A percentile compares a stretch with the other conserved stretches of the same genome.
phyloP scores from a whole-genome alignment of 225 moss, liverwort and hornwort genomes.

The Bryum argenteum region DNA sequence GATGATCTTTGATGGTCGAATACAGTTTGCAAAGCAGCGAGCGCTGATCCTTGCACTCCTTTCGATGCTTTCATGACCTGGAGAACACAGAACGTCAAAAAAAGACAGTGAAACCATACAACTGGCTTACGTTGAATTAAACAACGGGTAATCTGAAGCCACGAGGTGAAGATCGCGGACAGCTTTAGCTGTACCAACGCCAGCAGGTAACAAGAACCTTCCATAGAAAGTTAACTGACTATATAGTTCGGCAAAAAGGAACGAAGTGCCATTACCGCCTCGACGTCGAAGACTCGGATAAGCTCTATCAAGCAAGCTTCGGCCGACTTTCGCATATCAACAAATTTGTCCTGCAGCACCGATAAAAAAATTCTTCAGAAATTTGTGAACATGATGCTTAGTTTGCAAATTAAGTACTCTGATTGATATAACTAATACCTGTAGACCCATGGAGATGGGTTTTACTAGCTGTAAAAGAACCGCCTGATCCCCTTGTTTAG shows the following conservation, averaged over 20 bases:
- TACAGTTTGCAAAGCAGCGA: conserved; percentile 62
- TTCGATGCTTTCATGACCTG: conserved; percentile 73
- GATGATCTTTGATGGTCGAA: conserved; percentile 75
- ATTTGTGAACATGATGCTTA: background rate
- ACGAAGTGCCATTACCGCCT: conserved; percentile 41
- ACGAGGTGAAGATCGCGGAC: background rate
- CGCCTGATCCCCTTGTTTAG: conserved; percentile 67
- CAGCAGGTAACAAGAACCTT: conserved; percentile 3
- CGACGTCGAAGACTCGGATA: conserved; percentile 68
- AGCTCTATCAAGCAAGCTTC: conserved; percentile 79
- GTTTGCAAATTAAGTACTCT: background rate
- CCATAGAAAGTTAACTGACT: background rate
- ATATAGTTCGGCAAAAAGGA: background rate
- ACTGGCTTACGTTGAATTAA: background rate
- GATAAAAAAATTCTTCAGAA: conserved; percentile 20
- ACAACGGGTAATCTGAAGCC: background rate
- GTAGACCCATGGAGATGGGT: conserved; percentile 65
- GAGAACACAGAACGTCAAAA: background rate
- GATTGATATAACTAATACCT: conserved; percentile 37
- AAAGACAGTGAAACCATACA: background rate
- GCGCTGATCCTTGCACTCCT: conserved; percentile 72
- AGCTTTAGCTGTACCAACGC: background rate
- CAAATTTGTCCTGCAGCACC: conserved; percentile 75
- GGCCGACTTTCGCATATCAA: conserved; percentile 87
- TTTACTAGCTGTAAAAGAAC: conserved; percentile 74